Conservation (phyloP, 2,329 filamentous ascomycete species). For the Xylaria sp. region DNA sequence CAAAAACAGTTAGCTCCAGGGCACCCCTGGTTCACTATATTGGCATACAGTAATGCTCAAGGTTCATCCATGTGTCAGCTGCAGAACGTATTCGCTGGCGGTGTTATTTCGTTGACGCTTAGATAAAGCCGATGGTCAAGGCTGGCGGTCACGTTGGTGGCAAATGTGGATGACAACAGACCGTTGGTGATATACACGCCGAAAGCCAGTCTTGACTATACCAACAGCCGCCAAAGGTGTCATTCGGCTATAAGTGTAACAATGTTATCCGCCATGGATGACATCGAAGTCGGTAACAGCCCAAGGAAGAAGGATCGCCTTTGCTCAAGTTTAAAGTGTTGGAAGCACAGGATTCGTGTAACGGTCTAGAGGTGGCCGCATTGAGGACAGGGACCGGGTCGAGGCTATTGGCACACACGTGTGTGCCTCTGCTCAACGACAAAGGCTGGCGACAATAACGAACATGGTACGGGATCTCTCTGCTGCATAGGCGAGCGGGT, state of each 20-base stretch:
- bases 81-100: conserved; percentile 20
- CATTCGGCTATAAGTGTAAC: conserved; percentile 21
- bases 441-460: not conserved
- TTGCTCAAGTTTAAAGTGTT: not conserved
- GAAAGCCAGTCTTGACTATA: conserved; percentile 7
- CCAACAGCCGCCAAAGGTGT: conserved; percentile 16
- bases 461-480: conserved; percentile 7
- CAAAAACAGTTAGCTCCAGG: conserved; percentile 30
- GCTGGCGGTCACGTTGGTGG: conserved; percentile 9
- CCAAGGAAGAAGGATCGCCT: conserved; percentile 4
- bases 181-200: conserved; percentile 17
- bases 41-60: conserved; percentile 34
- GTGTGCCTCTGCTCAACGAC: not conserved
- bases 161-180: not conserved
- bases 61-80: conserved; percentile 20
- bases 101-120: conserved; percentile 15
- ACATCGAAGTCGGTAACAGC: conserved; percentile 8
- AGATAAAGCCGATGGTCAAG: conserved; percentile 20
- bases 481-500: not conserved
- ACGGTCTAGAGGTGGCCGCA: conserved; percentile 12
- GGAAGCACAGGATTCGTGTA: not conserved
- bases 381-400: conserved; percentile 11
- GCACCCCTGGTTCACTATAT: conserved; percentile 18
- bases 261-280: conserved; percentile 18
- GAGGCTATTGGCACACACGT: conserved; percentile 3